phyloP scores from a whole-genome alignment of 345 rosid species.

The Gossypium australe region DNA sequence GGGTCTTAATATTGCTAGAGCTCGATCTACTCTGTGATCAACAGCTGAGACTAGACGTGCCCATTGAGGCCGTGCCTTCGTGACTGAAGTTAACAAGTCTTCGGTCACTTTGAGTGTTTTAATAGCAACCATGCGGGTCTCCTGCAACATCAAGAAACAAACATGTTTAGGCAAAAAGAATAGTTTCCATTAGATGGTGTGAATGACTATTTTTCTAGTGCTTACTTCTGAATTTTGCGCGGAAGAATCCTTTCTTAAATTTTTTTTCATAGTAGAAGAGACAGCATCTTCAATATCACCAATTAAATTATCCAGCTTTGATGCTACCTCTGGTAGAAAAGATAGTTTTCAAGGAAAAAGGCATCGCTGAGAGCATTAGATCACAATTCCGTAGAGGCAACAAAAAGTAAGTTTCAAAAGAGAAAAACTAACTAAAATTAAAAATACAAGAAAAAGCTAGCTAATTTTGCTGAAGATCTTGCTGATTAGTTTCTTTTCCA shows the following conservation, averaged over 20 bases:
- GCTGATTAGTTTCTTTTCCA: neutral
- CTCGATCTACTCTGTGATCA: slow-evolving; percentile 90
- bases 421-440: neutral
- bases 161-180: slow-evolving; percentile 2
- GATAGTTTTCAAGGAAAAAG: slow-evolving; percentile 13
- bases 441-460: neutral
- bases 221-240: slow-evolving; percentile 60
- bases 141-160: slow-evolving; percentile 36
- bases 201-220: neutral
- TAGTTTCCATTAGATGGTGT: neutral
- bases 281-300: slow-evolving; percentile 95
- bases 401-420: neutral
- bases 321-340: slow-evolving; percentile 71
- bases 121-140: slow-evolving; percentile 50
- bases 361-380: neutral
- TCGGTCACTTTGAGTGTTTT: slow-evolving; percentile 54
- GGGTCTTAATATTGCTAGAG: slow-evolving; percentile 82
- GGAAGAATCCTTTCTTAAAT: slow-evolving; percentile 40
- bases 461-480: neutral
- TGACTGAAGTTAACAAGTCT: slow-evolving; percentile 54
- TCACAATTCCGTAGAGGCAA: neutral
- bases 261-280: slow-evolving; percentile 60
- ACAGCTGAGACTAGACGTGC: slow-evolving; percentile 66
- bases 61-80: slow-evolving; percentile 73
- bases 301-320: slow-evolving; percentile 71